Evolutionary conservation across 2,329 filamentous ascomycete species (phyloP).

Genomic region (Cercospora nicotianae): DNA sequence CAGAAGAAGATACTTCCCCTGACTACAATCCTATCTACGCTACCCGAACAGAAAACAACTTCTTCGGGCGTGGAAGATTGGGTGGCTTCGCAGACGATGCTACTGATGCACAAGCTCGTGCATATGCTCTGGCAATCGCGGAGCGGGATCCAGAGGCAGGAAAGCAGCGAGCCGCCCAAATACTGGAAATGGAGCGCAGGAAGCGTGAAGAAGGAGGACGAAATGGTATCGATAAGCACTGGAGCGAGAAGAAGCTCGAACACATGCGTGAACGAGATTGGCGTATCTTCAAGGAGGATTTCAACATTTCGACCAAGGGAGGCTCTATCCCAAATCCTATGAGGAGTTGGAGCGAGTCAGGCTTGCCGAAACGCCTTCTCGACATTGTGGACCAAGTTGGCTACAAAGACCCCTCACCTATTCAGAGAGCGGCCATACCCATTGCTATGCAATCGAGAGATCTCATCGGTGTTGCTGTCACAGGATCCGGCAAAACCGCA

Average conservation of each 20-base stretch:
- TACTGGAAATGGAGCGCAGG: constrained; percentile 81
- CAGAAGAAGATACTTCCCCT: constrained; percentile 84
- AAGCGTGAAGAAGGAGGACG: constrained; percentile 70
- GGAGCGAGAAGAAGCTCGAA: constrained; percentile 87
- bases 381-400: constrained; percentile 81
- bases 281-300: constrained; percentile 99
- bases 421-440: constrained; percentile 92
- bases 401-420: constrained; percentile 86
- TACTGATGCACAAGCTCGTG: constrained; percentile 51
- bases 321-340: constrained; percentile 92
- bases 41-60: constrained; percentile 63
- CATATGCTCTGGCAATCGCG: constrained; percentile 68
- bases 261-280: constrained; percentile 98
- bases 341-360: constrained; percentile 88
- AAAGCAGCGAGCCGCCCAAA: constrained; percentile 70
- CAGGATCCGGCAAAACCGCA: constrained; percentile 97
- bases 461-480: constrained; percentile 96
- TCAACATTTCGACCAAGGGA: constrained; percentile 93
- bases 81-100: constrained; percentile 65
- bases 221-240: constrained; percentile 84
- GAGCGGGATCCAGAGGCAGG: constrained; percentile 76
- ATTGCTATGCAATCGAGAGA: constrained; percentile 91
- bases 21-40: constrained; percentile 82
- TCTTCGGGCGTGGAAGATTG: constrained; percentile 67
- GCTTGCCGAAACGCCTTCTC: constrained; percentile 72